Percentiles rank a stretch among this genome's conserved stretches.
These are phyloP conservation scores for Phytopythium cucurbitacearum DNA, from an alignment of 352 stramenopile genomes.

Conservation along the genomic window DNA sequence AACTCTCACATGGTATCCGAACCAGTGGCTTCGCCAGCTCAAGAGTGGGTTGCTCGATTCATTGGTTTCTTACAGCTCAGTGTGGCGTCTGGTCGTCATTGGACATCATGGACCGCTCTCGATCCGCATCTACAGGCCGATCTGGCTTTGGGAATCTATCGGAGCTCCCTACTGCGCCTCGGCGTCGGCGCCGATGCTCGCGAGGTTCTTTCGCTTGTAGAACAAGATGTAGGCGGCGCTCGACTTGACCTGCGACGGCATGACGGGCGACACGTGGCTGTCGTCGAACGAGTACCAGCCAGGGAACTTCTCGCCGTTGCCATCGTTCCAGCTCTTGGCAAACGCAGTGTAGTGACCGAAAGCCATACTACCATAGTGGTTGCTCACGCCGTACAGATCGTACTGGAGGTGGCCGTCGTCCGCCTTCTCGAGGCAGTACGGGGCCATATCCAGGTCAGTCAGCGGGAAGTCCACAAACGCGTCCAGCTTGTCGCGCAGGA, in stretches of 20 bases:
- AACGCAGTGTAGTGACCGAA: constrained; percentile 91
- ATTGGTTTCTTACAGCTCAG: too few relatives aligned
- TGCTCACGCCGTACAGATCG: constrained; percentile 87
- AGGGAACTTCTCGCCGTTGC: constrained; percentile 46
- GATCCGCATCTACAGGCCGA: too few relatives aligned
- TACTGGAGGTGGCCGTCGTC: constrained; percentile 52
- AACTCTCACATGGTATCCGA: too few relatives aligned
- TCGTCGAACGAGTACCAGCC: constrained; percentile 87
- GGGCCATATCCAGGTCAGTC: constrained; percentile 74
- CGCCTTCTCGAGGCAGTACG: constrained; percentile 66
- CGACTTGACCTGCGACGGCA: constrained; percentile 59
- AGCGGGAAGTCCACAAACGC: constrained; percentile 87
- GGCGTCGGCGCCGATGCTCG: constrained; percentile 1
- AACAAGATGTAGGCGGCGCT: constrained; percentile 88
- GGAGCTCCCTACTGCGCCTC: not conserved
- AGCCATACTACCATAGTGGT: constrained; percentile 88
- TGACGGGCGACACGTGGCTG: constrained; percentile 57
- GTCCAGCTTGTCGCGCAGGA: constrained; percentile 81
- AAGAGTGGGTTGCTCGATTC: too few relatives aligned
- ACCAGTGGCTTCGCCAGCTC: too few relatives aligned
- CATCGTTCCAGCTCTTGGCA: constrained; percentile 62
- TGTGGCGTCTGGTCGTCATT: too few relatives aligned
- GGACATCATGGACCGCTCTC: too few relatives aligned
- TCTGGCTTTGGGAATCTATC: too few relatives aligned
- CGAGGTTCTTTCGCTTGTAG: constrained; percentile 70